Base-by-base conservation (phyloP, 2,329 filamentous ascomycete species). In the Aspergillus phoenicis region DNA sequence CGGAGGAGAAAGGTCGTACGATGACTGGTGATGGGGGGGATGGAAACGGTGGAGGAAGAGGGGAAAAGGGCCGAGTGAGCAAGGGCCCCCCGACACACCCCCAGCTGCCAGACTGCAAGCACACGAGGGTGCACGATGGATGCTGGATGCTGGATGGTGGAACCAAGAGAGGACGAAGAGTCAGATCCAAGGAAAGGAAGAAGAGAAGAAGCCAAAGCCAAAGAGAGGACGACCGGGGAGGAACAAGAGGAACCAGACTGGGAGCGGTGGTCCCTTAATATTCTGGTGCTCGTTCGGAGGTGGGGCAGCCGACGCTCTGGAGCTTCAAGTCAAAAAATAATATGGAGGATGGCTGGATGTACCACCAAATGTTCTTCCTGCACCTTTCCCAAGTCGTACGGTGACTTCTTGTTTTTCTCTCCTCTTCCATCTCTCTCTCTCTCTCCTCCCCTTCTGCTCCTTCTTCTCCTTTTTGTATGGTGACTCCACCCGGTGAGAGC, bases 1-100 rank as follows among this genome's bases (percentile, higher is more conserved):
- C 47, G 52, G 58, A 33, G 58, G 20, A 52, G 51, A 39, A 51
- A 43, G 45, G 54, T 56, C 52, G 57, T 60, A 62, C 39, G 57
- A 59, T 58, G 49, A 57, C 33, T 52, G 51, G 62, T 39, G 48
- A 33, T 54, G 49, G 33, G 48, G 57, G 49, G 57, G 17, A 17
- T 8, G 28, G 4, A 54, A 38, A 28, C 11, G 57, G 43, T 51
- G 30, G 49, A 54, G 30, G 49, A 54, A 59, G 57, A 59, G 49
- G 57, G 57, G 57, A 59, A 59, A 28, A 43, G 24, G 52, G 52
- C 36, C 41, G 41, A 45, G 41, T 45, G n/a, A 13, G 51, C 36
- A 33, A 52, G 56, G 33, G 24, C 52, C 47, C 45, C n/a, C n/a
- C n/a, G 8, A 30, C 39, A 45, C 15, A 43, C 15, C 22, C 22